A percentile compares a stretch with the other conserved stretches of the same genome.
phyloP scores from a whole-genome alignment of 371 early-diverging fungal species.

The Mortierella sp. region DNA sequence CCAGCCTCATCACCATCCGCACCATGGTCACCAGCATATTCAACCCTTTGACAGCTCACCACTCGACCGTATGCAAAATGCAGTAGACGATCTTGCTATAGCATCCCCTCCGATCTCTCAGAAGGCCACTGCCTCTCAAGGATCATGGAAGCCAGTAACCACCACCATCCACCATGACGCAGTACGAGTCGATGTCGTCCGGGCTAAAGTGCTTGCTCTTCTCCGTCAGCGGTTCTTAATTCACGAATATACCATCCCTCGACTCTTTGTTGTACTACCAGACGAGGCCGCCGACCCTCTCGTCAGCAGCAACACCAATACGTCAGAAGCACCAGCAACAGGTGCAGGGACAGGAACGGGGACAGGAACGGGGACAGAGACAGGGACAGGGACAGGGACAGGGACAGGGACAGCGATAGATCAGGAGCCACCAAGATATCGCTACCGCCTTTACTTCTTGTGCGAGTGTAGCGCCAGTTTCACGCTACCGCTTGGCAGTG shows the following conservation, averaged over 20 bases:
- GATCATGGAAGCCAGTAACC: neutral
- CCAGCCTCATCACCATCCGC: neutral
- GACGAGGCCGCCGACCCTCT: neutral
- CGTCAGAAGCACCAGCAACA: neutral
- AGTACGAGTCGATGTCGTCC: slow-evolving; percentile 26
- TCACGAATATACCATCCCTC: slow-evolving; percentile 46
- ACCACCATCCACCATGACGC: slow-evolving; percentile 11
- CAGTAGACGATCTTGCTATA: slow-evolving; percentile 27
- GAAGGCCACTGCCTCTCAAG: neutral
- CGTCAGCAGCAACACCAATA: neutral
- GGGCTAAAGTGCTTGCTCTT: slow-evolving; percentile 27
- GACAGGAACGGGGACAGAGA: neutral
- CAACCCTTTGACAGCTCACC: neutral
- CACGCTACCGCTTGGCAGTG: slow-evolving; percentile 53
- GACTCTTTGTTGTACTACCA: slow-evolving; percentile 46
- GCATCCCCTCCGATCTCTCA: neutral
- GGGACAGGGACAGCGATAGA: neutral
- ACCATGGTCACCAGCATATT: neutral
- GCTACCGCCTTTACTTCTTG: slow-evolving; percentile 44
- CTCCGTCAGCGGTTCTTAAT: slow-evolving; percentile 33
- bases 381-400: neutral
- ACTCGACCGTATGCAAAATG: neutral
- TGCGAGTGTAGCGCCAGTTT: slow-evolving; percentile 48
- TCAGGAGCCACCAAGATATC: neutral
- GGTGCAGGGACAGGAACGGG: neutral